Conservation (phyloP, 73 alveolate genomes). For the Durusdinium trenchii region DNA sequence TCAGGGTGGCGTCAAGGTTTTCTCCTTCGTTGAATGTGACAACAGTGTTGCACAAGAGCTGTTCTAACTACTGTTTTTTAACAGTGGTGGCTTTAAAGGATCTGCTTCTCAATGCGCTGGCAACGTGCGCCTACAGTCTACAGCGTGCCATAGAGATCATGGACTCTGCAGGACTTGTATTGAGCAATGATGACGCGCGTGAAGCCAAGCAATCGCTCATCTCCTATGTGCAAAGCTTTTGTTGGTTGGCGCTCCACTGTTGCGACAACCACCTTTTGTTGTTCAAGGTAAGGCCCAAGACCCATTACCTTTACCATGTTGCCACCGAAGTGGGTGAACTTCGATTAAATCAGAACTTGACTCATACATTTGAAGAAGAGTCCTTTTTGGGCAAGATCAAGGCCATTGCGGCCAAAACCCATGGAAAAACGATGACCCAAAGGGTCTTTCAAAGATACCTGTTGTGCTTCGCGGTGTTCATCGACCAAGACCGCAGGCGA, state of each 20-base stretch:
- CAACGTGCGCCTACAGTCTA: neutral
- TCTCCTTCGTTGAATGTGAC: too few species aligned
- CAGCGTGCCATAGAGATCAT: neutral
- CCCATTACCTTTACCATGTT: neutral
- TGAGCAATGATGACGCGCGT: neutral
- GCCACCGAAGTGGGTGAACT: neutral
- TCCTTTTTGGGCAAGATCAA: neutral
- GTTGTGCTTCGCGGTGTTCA: neutral
- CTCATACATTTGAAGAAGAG: neutral
- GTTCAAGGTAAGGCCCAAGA: neutral
- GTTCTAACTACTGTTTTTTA: too few species aligned
- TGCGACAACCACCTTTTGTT: neutral
- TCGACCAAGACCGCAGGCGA: neutral
- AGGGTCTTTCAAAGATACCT: constrained; percentile 3
- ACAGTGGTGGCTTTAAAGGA: too few species aligned
- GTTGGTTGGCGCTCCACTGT: neutral
- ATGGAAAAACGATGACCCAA: neutral
- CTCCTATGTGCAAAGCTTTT: neutral
- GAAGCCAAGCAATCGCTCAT: neutral
- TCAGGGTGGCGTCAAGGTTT: too few species aligned
- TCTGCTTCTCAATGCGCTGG: neutral
- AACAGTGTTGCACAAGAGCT: too few species aligned
- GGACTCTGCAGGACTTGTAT: neutral
- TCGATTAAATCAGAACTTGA: neutral
- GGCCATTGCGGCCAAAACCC: neutral